A percentile compares a stretch with the other conserved stretches of the same genome.
Evolutionary conservation across 768 basidiomycete species (phyloP).

Genomic region (Boletus vinaceobasis): DNA sequence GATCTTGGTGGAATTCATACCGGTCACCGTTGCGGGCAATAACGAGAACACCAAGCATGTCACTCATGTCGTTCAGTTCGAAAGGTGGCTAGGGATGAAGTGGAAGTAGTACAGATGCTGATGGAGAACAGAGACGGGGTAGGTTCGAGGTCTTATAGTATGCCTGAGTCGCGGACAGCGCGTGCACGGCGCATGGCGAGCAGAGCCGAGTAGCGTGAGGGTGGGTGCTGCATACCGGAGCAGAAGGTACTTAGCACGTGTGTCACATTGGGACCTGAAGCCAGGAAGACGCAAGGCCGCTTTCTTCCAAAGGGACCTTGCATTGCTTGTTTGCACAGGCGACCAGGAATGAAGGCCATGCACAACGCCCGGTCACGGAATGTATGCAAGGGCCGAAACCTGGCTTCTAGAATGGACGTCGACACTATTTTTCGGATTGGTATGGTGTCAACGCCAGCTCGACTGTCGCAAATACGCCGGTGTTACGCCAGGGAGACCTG

Average conservation of each 20-base stretch:
- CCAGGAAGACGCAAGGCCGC: constrained; percentile 34
- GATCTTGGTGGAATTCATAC: constrained; percentile 65
- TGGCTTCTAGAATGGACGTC: constrained; percentile 16
- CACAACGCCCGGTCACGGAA: constrained; percentile 18
- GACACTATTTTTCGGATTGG: not conserved
- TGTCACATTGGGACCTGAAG: constrained; percentile 24
- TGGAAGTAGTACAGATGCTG: constrained; percentile 16
- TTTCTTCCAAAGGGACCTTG: constrained; percentile 24
- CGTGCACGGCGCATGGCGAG: constrained; percentile 29
- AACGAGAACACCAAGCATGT: constrained; percentile 75
- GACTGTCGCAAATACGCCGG: constrained; percentile 6
- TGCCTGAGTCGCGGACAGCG: constrained; percentile 17
- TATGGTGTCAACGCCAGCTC: not conserved
- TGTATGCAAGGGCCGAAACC: constrained; percentile 1
- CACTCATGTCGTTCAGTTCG: constrained; percentile 26
- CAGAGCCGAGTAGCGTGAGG: constrained; percentile 25
- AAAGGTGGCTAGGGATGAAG: constrained; percentile 15
- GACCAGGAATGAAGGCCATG: constrained; percentile 28
- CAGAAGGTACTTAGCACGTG: constrained; percentile 20
- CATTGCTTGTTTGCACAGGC: constrained; percentile 30
- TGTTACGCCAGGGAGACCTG: not conserved
- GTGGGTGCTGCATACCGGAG: constrained; percentile 15
- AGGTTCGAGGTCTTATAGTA: constrained; percentile 24
- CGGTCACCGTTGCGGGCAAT: constrained; percentile 80
- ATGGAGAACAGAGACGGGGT: constrained; percentile 9